Percentiles rank a stretch among this genome's conserved stretches.
Evolutionary conservation across 192 early-diverging fungal genomes (phyloP).

Genomic region (Entomortierella parvispora): DNA sequence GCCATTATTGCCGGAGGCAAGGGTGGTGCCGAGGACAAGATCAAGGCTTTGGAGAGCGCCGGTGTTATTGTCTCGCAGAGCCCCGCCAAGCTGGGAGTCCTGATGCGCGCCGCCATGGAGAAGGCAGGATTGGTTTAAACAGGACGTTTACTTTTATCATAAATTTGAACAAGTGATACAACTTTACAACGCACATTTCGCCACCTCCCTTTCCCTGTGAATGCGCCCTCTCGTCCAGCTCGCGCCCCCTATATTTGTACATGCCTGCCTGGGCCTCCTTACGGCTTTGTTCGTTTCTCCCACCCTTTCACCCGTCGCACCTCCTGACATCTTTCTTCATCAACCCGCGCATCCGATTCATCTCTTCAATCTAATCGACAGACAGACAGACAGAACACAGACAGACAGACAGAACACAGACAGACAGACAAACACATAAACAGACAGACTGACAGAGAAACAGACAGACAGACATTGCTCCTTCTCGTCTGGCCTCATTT

Average conservation of each 20-base stretch:
- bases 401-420: too few relatives aligned
- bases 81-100: constrained; percentile 95
- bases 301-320: background rate
- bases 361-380: background rate
- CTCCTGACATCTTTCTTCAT: constrained; percentile 2
- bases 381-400: too few relatives aligned
- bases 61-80: constrained; percentile 92
- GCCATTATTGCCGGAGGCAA: constrained; percentile 99
- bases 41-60: constrained; percentile 94
- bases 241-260: too few relatives aligned
- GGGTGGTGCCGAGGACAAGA: constrained; percentile 98
- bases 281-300: constrained; percentile 1
- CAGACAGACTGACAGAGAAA: background rate
- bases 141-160: background rate
- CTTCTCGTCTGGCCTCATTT: background rate
- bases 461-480: too few relatives aligned
- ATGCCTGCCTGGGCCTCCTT: too few relatives aligned
- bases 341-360: background rate
- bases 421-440: background rate
- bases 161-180: too few relatives aligned
- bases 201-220: background rate
- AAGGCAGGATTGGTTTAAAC: constrained; percentile 53
- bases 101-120: constrained; percentile 79
- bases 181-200: constrained; percentile 1
- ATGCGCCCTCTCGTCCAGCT: too few relatives aligned